These are phyloP conservation scores for Dovyalis caffra DNA, from an alignment of 345 rosid genomes.

Conservation along the genomic window DNA sequence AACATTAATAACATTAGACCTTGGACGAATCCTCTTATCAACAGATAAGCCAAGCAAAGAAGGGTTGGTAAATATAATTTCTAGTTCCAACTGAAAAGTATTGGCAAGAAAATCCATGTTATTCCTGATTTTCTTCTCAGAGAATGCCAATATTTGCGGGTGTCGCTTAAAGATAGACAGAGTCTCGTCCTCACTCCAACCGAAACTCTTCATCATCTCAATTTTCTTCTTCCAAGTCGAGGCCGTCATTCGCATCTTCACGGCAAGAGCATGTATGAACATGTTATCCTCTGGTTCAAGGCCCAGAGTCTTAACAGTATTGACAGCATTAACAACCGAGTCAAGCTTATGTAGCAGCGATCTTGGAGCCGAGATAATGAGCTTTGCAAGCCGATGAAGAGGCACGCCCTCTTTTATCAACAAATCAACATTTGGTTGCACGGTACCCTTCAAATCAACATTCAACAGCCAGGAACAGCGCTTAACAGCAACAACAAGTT, in stretches of 20 bases:
- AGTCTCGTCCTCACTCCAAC: too few relatives aligned
- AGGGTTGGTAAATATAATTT: too few relatives aligned
- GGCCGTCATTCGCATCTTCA: conserved; percentile 3
- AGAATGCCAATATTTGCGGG: too few relatives aligned
- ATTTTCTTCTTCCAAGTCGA: conserved; percentile 21
- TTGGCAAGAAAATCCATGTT: too few relatives aligned
- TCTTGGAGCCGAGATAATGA: conserved; percentile 9
- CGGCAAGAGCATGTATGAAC: conserved; percentile 22
- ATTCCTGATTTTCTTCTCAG: too few relatives aligned
- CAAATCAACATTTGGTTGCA: conserved; percentile 21
- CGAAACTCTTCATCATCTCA: conserved; percentile 23
- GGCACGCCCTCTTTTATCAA: too few relatives aligned
- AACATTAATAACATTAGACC: too few relatives aligned
- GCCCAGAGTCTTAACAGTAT: conserved; percentile 18
- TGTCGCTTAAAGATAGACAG: too few relatives aligned
- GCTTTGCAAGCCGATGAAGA: too few relatives aligned
- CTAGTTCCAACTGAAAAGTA: too few relatives aligned
- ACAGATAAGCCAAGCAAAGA: too few relatives aligned
- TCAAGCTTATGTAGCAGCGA: neutral
- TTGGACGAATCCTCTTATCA: too few relatives aligned
- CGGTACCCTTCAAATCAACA: neutral
- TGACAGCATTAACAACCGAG: conserved; percentile 4
- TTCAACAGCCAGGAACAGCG: conserved; percentile 19
- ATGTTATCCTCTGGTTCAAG: conserved; percentile 9
- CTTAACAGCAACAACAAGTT: conserved; percentile 7